These are phyloP conservation scores for Rhododendron simsii DNA, from an alignment of 148 eudicot genomes.

Conservation along the genomic window DNA sequence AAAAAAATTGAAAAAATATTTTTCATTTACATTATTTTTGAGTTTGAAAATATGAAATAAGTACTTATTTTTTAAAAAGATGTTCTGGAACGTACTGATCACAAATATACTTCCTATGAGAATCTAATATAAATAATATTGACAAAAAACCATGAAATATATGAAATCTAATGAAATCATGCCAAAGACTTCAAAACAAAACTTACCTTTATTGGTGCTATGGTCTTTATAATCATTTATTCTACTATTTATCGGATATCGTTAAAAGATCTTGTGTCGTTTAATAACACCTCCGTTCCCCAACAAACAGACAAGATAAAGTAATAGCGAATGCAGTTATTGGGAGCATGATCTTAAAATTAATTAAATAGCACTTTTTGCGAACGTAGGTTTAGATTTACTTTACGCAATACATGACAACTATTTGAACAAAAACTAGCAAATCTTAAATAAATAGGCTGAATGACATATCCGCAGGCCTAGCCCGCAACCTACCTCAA, in stretches of 20 bases:
- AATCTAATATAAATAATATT: not conserved
- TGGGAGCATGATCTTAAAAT: not conserved
- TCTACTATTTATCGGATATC: not conserved
- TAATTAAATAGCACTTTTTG: not conserved
- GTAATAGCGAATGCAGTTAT: not conserved
- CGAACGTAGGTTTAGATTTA: not conserved
- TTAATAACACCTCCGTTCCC: not conserved
- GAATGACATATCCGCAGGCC: not conserved
- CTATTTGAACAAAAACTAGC: not conserved
- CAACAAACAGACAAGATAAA: not conserved
- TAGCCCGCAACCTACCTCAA: not conserved
- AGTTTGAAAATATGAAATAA: too few relatives aligned
- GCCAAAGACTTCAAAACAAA: not conserved
- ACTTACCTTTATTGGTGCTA: not conserved
- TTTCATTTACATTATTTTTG: too few relatives aligned
- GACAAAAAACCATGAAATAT: not conserved
- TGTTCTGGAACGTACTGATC: not conserved
- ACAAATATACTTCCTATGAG: not conserved
- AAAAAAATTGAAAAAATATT: too few relatives aligned
- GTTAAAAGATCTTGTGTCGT: not conserved
- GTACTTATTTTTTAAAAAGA: too few relatives aligned
- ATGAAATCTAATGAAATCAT: not conserved
- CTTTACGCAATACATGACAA: not conserved
- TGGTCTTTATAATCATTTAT: not conserved
- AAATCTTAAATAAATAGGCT: not conserved